Base-by-base conservation (phyloP, 177 flowering plant species). In the Tripterygium wilfordii region DNA sequence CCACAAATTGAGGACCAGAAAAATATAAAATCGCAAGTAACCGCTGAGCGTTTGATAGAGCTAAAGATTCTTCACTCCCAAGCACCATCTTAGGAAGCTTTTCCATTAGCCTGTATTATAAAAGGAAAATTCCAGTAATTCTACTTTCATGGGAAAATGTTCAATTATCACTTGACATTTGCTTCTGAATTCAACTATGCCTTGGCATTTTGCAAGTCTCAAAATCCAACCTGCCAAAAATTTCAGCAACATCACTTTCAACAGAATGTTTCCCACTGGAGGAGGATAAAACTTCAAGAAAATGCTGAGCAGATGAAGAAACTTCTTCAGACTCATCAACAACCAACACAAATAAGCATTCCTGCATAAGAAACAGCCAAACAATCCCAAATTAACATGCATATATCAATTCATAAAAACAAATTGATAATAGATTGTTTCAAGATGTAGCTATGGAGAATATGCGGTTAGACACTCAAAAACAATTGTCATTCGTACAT, bases 31-130 rank as follows among this genome's bases (percentile, higher is more conserved):
- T 57, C 22, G 73, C 86, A 45, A 94, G 85, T 38, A 94, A 65
- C 48, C 76, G 72, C 49, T 78, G 95, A 19, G 80, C 86, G 65
- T 76, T 72, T 38, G 91, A 76, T 2, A 92, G 46, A 17, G 85
- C 90, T 58, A 63, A 43, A 29, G 74, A 36, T 57, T 81, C 95
- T 37, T 89, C 92, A 57, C 54, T 76, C 46, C 89, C 87, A 48
- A 94, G 85, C 51, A 94, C 76, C 56, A 76, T 61, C 50, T 74
- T 73, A 15, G 97, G 99, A 54, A 94, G 92, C 70, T 78, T 87
- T 57, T 81, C 83, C 49, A 85, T 43, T 12, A 87, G 79, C 76
- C 99, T 92, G 71, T 45, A 49, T 16, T 10, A 15, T 28, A 53
- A 48, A 39, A 58, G 26, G 15, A n/a, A 25, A n/a, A n/a, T n/a